Percentiles rank a stretch among this genome's conserved stretches.
Conservation (phyloP, 257 asterid genomes). For the Capsicum baccatum region DNA sequence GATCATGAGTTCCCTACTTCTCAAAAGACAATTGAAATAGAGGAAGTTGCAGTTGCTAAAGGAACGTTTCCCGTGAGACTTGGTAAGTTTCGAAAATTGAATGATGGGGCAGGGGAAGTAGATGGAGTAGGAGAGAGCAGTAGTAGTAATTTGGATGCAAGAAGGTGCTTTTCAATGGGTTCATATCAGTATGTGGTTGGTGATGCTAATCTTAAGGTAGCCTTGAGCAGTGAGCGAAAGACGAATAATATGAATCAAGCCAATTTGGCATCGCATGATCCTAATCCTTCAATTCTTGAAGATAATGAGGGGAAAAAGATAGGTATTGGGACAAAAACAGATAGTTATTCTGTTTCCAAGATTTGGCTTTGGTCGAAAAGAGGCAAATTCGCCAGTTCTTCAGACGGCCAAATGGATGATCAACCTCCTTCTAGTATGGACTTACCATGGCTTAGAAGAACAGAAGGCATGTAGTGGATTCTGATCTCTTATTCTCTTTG, state of each 20-base stretch:
- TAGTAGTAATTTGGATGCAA: slow-evolving; percentile 80
- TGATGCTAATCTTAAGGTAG: slow-evolving; percentile 75
- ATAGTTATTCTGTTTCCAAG: slow-evolving; percentile 95
- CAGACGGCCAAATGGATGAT: slow-evolving; percentile 39
- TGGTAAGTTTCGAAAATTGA: slow-evolving; percentile 60
- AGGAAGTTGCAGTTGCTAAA: slow-evolving; percentile 55
- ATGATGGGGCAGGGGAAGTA: slow-evolving; percentile 45
- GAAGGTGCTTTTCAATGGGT: slow-evolving; percentile 94
- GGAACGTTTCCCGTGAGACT: slow-evolving; percentile 74
- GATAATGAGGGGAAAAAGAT: slow-evolving; percentile 75
- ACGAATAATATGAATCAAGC: background rate
- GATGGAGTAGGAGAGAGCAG: slow-evolving; percentile 72
- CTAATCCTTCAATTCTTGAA: slow-evolving; percentile 37
- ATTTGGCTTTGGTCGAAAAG: slow-evolving; percentile 97
- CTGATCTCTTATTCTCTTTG: slow-evolving; percentile 29
- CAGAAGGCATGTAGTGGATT: slow-evolving; percentile 39
- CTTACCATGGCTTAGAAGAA: slow-evolving; percentile 43
- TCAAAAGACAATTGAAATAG: slow-evolving; percentile 64
- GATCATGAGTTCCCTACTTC: slow-evolving; percentile 48
- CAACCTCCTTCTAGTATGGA: slow-evolving; percentile 32
- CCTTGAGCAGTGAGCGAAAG: slow-evolving; percentile 55
- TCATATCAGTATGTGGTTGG: slow-evolving; percentile 88
- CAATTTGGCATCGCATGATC: slow-evolving; percentile 24
- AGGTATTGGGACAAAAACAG: slow-evolving; percentile 74
- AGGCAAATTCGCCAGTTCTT: slow-evolving; percentile 70